Conservation (phyloP, 768 basidiomycete species). For the Mrakia frigida region DNA sequence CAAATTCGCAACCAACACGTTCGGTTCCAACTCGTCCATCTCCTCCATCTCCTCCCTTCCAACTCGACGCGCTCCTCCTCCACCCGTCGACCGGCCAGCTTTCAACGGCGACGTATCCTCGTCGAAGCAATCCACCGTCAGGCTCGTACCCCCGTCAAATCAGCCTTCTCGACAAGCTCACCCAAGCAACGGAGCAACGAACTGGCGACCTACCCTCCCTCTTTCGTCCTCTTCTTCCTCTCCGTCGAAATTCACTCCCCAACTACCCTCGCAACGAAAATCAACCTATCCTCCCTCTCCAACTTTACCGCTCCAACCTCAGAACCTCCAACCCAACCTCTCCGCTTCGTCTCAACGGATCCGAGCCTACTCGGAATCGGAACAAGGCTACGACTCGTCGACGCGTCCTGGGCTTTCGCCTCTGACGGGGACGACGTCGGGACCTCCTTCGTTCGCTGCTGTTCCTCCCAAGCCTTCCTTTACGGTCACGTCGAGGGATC, state of each 20-base stretch:
- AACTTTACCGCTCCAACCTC: not conserved
- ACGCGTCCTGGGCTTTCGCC: not conserved
- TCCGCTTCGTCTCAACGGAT: not conserved
- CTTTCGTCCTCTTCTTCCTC: not conserved
- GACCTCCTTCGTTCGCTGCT: not conserved
- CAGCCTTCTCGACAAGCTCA: not conserved
- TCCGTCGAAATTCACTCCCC: not conserved
- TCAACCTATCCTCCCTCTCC: not conserved
- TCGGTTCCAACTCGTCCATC: not conserved
- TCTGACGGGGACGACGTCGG: not conserved
- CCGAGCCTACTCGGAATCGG: not conserved
- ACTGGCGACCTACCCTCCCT: not conserved
- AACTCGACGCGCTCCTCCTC: conserved; percentile 6
- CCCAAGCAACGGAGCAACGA: not conserved
- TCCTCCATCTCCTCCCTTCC: not conserved
- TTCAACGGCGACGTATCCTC: not conserved
- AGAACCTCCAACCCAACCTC: not conserved
- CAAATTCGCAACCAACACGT: not conserved
- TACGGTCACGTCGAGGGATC: not conserved
- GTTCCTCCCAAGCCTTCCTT: not conserved
- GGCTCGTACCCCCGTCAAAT: not conserved
- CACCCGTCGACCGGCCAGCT: not conserved
- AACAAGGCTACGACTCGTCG: not conserved
- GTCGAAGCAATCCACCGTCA: not conserved
- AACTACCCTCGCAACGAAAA: not conserved